These are phyloP conservation scores for Nitzschia sp. DNA, from an alignment of 108 stramenopile genomes.

Conservation along the genomic window DNA sequence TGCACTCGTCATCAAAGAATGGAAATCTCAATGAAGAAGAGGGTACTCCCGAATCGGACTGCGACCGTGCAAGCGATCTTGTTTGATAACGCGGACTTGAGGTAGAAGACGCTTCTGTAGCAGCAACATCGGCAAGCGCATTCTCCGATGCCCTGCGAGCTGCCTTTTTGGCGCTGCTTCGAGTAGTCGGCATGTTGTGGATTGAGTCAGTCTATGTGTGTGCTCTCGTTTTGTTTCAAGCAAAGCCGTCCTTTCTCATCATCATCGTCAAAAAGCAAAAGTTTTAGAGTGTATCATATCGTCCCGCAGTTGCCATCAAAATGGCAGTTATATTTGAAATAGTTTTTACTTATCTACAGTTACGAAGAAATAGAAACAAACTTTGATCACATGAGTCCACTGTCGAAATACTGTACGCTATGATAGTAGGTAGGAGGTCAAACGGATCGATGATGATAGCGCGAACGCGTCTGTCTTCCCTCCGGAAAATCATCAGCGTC, in stretches of 20 bases:
- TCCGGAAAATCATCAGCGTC: too few species aligned
- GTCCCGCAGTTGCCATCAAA: too few species aligned
- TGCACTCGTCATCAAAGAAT: constrained; percentile 17
- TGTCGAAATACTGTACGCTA: too few species aligned
- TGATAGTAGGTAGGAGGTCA: too few species aligned
- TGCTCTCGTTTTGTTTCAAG: neutral
- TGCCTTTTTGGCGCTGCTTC: constrained; percentile 1
- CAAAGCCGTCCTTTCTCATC: neutral
- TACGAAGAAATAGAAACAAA: too few species aligned
- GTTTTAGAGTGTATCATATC: too few species aligned
- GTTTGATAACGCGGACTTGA: neutral
- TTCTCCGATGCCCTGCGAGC: neutral
- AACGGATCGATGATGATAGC: too few species aligned
- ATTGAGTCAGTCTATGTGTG: neutral
- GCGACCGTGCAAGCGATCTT: neutral
- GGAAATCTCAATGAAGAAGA: neutral
- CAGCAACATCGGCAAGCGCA: neutral
- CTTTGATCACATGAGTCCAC: too few species aligned
- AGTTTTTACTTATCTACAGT: too few species aligned
- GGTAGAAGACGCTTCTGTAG: neutral
- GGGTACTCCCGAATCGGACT: neutral
- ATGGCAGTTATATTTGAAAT: too few species aligned
- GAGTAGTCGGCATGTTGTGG: constrained; percentile 13
- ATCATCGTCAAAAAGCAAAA: too few species aligned
- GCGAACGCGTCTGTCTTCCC: too few species aligned